phyloP scores from a whole-genome alignment of 768 basidiomycete species.

The Psilocybe azurescens region DNA sequence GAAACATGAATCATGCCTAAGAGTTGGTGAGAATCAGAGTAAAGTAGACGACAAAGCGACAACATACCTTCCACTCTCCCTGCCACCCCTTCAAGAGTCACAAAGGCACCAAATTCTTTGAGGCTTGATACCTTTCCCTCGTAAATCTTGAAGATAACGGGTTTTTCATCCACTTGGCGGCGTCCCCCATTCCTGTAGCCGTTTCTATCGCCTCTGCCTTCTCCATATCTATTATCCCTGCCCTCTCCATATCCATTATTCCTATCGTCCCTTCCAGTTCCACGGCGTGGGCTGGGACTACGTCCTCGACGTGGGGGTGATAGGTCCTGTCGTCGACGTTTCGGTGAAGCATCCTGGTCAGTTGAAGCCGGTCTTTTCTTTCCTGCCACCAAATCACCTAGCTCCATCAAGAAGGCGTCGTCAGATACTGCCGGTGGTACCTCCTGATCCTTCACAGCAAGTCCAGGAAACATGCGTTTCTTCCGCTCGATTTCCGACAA shows the following conservation, averaged over 20 bases:
- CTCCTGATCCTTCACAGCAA: conserved; percentile 81
- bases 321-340: conserved; percentile 62
- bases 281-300: conserved; percentile 66
- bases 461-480: conserved; percentile 88
- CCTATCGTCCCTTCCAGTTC: conserved; percentile 19
- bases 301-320: conserved; percentile 55
- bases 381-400: conserved; percentile 88
- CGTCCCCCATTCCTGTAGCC: conserved; percentile 40
- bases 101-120: conserved; percentile 97
- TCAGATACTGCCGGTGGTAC: conserved; percentile 63
- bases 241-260: neutral
- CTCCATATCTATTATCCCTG: neutral
- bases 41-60: neutral
- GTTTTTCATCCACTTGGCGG: conserved; percentile 72
- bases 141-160: conserved; percentile 95
- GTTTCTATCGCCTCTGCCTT: conserved; percentile 40
- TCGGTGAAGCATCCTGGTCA: conserved; percentile 51
- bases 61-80: conserved; percentile 85
- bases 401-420: conserved; percentile 85
- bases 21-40: neutral
- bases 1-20: conserved; percentile 98
- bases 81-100: conserved; percentile 83
- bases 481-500: conserved; percentile 74
- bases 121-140: conserved; percentile 82
- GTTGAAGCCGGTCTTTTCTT: conserved; percentile 57